phyloP scores from a whole-genome alignment of 805 yeast species.

The Ogataea wickerhamii region DNA sequence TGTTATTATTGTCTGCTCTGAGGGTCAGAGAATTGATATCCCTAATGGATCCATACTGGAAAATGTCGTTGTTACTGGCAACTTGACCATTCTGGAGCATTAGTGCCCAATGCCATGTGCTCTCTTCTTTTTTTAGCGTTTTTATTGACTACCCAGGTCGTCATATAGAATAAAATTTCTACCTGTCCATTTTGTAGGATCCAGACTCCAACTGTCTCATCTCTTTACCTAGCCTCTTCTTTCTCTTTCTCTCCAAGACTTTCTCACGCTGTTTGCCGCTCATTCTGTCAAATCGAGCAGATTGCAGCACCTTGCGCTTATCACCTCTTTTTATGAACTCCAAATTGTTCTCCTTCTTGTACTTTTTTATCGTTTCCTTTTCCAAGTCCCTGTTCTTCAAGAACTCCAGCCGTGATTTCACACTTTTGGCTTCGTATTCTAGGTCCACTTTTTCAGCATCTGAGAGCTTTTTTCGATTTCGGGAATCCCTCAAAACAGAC shows the following conservation, averaged over 20 bases:
- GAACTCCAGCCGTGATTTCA: slow-evolving; percentile 63
- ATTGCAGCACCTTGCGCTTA: slow-evolving; percentile 67
- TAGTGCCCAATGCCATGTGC: slow-evolving; percentile 26
- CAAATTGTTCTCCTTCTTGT: slow-evolving; percentile 53
- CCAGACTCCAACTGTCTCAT: slow-evolving; percentile 44
- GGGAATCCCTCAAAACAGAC: slow-evolving; percentile 51
- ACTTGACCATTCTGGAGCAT: slow-evolving; percentile 90
- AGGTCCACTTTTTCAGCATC: slow-evolving; percentile 49
- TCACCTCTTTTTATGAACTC: slow-evolving; percentile 66
- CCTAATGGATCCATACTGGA: slow-evolving; percentile 95
- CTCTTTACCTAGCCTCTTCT: slow-evolving; percentile 79
- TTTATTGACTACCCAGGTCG: slow-evolving; percentile 1
- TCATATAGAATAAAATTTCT: slow-evolving; percentile 2
- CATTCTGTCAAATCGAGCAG: slow-evolving; percentile 75
- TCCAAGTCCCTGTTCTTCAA: slow-evolving; percentile 75
- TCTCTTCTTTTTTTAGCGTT: slow-evolving; percentile 2
- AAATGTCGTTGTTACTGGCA: slow-evolving; percentile 96
- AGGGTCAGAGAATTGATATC: slow-evolving; percentile 94
- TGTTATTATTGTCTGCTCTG: slow-evolving; percentile 95
- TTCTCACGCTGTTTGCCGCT: slow-evolving; percentile 69
- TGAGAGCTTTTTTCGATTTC: slow-evolving; percentile 36
- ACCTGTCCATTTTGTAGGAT: slow-evolving; percentile 5
- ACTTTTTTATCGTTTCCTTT: slow-evolving; percentile 55
- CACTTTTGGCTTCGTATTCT: slow-evolving; percentile 56
- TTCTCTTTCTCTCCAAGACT: slow-evolving; percentile 83